phyloP scores from a whole-genome alignment of 495 filamentous ascomycete species.

The Trichoderma orchidacearum region DNA sequence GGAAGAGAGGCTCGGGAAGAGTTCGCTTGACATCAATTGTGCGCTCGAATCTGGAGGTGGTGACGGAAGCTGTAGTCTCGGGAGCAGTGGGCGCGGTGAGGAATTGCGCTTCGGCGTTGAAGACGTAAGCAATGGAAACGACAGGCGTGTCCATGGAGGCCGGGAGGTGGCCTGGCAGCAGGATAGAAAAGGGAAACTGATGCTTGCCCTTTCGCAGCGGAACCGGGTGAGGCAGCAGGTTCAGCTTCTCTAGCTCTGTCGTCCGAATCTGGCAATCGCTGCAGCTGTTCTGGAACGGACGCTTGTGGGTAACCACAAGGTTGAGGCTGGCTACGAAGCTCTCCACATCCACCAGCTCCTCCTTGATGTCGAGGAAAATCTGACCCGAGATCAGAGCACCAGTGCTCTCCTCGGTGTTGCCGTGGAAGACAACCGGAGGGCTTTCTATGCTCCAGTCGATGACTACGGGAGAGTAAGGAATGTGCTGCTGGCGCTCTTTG shows the following conservation, averaged over 20 bases:
- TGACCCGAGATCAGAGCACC: slow-evolving; percentile 84
- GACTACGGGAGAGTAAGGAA: slow-evolving; percentile 7
- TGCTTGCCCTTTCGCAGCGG: slow-evolving; percentile 50
- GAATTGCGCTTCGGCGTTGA: slow-evolving; percentile 52
- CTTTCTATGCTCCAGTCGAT: slow-evolving; percentile 76
- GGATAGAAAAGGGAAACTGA: slow-evolving; percentile 80
- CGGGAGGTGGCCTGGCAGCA: slow-evolving; percentile 77
- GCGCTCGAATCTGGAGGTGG: slow-evolving; percentile 44
- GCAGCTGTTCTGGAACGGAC: slow-evolving; percentile 67
- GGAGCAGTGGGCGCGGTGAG: slow-evolving; percentile 36
- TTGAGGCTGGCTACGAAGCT: slow-evolving; percentile 55
- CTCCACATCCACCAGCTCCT: slow-evolving; percentile 50
- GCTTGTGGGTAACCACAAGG: slow-evolving; percentile 55
- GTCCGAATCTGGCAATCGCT: slow-evolving; percentile 53
- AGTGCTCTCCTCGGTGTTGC: slow-evolving; percentile 55
- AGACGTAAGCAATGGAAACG: slow-evolving; percentile 61
- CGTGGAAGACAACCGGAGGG: slow-evolving; percentile 77
- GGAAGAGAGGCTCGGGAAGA: slow-evolving; percentile 40
- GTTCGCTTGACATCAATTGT: slow-evolving; percentile 62
- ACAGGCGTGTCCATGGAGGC: slow-evolving; percentile 64
- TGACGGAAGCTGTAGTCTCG: slow-evolving; percentile 4
- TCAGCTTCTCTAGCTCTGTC: slow-evolving; percentile 66
- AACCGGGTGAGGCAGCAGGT: slow-evolving; percentile 55
- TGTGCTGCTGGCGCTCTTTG: slow-evolving; percentile 27
- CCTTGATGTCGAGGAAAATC: slow-evolving; percentile 55